These are phyloP conservation scores for Ballota nigra DNA, from an alignment of 257 asterid species.

Conservation along the genomic window DNA sequence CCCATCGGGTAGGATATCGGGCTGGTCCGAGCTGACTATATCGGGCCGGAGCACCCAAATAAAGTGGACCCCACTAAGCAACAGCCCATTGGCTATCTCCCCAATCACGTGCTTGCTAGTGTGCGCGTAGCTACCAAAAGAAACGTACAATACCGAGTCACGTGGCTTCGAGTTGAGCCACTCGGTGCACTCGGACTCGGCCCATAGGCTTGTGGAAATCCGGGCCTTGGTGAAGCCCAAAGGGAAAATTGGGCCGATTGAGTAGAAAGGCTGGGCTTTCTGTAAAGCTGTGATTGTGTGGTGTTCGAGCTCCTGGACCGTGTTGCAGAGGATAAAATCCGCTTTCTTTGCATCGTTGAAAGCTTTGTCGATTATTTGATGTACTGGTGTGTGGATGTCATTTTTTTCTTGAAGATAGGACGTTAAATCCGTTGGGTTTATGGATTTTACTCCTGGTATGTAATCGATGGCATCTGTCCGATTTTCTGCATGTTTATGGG, in stretches of 20 bases:
- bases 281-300: conserved; percentile 40
- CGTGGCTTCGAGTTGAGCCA: conserved; percentile 55
- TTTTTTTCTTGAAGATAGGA: conserved; percentile 43
- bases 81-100: conserved; percentile 56
- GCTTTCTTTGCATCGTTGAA: conserved; percentile 48
- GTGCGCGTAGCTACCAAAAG: conserved; percentile 60
- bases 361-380: conserved; percentile 33
- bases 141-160: conserved; percentile 60
- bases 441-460: conserved; percentile 50
- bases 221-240: conserved; percentile 26
- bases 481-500: conserved; percentile 24
- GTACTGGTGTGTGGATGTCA: conserved; percentile 26
- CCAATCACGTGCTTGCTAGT: conserved; percentile 32
- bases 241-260: conserved; percentile 59
- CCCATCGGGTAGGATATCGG: conserved; percentile 29
- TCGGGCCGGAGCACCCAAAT: conserved; percentile 67
- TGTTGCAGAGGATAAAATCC: conserved; percentile 55
- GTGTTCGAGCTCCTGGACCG: conserved; percentile 54
- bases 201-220: conserved; percentile 44
- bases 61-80: conserved; percentile 52
- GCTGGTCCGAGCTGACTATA: conserved; percentile 31
- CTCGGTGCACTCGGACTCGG: conserved; percentile 44
- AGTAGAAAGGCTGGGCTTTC: conserved; percentile 42
- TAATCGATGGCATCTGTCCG: conserved; percentile 38
- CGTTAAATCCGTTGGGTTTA: conserved; percentile 45